Conservation (phyloP, 352 stramenopile genomes). For the Globisporangium polare region DNA sequence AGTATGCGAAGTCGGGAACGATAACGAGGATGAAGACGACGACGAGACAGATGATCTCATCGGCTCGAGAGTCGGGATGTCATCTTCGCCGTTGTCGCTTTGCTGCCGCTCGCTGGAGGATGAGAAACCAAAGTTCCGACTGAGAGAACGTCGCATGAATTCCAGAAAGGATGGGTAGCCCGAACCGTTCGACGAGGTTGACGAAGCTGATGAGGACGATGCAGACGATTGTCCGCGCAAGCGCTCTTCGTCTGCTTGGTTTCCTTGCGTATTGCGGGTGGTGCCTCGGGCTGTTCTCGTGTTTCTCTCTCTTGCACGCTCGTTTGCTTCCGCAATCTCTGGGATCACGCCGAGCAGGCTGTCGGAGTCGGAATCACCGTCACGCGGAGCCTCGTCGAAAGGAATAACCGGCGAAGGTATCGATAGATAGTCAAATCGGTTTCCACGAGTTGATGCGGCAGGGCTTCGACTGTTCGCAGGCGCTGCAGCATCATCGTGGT, state of each 20-base stretch:
- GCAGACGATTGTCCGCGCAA: constrained; percentile 21
- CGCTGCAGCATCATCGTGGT: constrained; percentile 12
- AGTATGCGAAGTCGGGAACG: constrained; percentile 15
- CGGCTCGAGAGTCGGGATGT: constrained; percentile 7
- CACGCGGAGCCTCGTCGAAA: constrained; percentile 8
- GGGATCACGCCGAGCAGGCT: constrained; percentile 45
- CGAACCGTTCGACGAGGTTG: constrained; percentile 10
- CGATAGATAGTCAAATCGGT: constrained; percentile 9
- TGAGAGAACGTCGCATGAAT: constrained; percentile 43
- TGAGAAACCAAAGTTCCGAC: constrained; percentile 27
- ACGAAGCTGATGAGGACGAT: constrained; percentile 27
- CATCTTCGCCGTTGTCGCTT: constrained; percentile 6
- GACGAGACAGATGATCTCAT: constrained; percentile 22
- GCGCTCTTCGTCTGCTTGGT: not conserved
- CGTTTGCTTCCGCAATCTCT: constrained; percentile 61
- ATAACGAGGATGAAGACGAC: constrained; percentile 32
- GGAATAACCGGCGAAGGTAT: constrained; percentile 25
- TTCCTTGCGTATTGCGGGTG: not conserved
- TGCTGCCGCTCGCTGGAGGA: constrained; percentile 5
- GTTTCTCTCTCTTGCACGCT: constrained; percentile 16
- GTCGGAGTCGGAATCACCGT: constrained; percentile 3
- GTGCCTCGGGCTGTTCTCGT: not conserved
- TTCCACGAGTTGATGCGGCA: not conserved
- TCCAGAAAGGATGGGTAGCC: constrained; percentile 37
- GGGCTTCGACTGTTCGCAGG: constrained; percentile 16